Evolutionary conservation across 805 yeast species (phyloP).

Genomic region (Yamadazyma paraphyllophila): DNA sequence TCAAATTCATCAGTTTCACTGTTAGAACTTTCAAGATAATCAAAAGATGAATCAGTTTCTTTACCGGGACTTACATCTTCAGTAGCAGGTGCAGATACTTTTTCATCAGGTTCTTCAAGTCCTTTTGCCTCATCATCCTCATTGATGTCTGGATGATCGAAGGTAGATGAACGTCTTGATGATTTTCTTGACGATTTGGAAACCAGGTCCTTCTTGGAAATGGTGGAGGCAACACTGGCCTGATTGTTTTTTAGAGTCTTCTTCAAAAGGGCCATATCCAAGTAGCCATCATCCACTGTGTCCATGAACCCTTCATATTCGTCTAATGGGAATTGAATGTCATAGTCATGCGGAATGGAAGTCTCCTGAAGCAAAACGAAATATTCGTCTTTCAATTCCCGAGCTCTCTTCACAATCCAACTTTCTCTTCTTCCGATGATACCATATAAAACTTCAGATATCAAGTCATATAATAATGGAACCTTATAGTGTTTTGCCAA

Average conservation of each 20-base stretch:
- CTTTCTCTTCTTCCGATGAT: constrained; percentile 68
- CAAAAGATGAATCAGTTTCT: constrained; percentile 21
- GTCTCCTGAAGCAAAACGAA: constrained; percentile 24
- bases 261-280: constrained; percentile 54
- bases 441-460: constrained; percentile 66
- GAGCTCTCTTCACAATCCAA: constrained; percentile 41
- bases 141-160: constrained; percentile 1
- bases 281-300: constrained; percentile 63
- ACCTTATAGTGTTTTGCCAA: constrained; percentile 65
- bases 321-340: constrained; percentile 39
- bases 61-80: neutral
- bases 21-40: constrained; percentile 19
- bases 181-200: constrained; percentile 8
- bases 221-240: constrained; percentile 14
- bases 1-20: constrained; percentile 22
- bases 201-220: constrained; percentile 1
- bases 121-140: constrained; percentile 3
- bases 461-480: constrained; percentile 67
- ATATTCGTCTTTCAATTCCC: constrained; percentile 31
- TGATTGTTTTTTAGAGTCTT: constrained; percentile 38
- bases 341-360: constrained; percentile 20
- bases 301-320: constrained; percentile 56
- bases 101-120: neutral
- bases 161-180: constrained; percentile 12
- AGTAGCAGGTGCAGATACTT: too few species aligned